Evolutionary conservation across 352 stramenopile genomes (phyloP), one percentile per base, ranked within the genome.

Genomic region (Pythium aristosporum): DNA sequence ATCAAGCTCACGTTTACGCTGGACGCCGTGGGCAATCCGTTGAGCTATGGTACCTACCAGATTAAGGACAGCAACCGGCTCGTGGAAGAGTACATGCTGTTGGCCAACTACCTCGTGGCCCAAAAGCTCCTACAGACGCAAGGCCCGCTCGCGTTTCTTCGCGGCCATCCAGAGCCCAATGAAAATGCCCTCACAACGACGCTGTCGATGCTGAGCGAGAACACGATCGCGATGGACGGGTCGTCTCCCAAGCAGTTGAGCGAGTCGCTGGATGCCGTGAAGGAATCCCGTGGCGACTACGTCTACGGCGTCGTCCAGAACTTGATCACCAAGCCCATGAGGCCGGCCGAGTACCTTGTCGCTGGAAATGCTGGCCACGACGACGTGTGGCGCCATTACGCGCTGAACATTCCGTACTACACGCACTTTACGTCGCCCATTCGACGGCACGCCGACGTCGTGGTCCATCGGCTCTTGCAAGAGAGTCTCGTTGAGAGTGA

Each of bases 351-450:
- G 65, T 99, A 99, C 65, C 71, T 92, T 47, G 80, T 96, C 5
- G 91, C 91, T 5, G 94, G 94, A 6, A 85, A 88, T 49, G 75
- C 75, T 10, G 72, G 82, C 30, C 74, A 73, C n/a, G 65, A 77
- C 0, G 77, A 83, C 18, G 81, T 85, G 9, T 98, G 94, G 92
- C 73, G 85, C 13, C 97, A 99, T 76, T 99, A 98, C 69, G 97
- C 94, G 9, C 73, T 99, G 30, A 98, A 98, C 63, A 98, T 99
- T 61, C 95, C 94, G 10, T 98, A 98, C 77, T 99, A 99, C 69
- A 99, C 96, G 25, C 96, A 99, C 69, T 99, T 99, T 63, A 99
- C 96, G n/a, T 97, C 84, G 20, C 97, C 97, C 1, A 99, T 99
- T 79, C 82, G 96, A 43, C 80, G 96, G 50, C 99, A 98, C 68